A percentile compares a stretch with the other conserved stretches of the same genome.
Evolutionary conservation across 2,329 filamentous ascomycete species (phyloP).

Genomic region (Fonsecaea monophora): DNA sequence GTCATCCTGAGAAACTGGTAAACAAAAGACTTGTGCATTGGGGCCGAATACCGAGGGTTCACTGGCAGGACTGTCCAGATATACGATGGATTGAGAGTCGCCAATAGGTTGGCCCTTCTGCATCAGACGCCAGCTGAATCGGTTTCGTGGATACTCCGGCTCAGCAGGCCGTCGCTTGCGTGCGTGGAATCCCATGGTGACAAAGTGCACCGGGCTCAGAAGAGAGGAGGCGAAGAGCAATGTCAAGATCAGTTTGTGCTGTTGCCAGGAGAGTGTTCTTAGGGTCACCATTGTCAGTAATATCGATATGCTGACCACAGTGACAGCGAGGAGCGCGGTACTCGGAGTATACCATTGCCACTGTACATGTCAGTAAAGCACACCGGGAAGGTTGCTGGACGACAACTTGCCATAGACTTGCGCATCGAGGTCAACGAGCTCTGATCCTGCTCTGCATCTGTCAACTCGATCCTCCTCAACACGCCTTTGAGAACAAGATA

Average conservation of each 20-base stretch:
- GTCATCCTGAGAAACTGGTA: conserved; percentile 11
- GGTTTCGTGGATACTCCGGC: not conserved
- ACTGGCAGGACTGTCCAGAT: conserved; percentile 21
- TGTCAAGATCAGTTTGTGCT: not conserved
- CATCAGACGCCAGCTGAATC: conserved; percentile 21
- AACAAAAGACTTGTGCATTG: conserved; percentile 17
- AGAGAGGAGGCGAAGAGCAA: not conserved
- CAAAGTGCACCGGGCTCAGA: not conserved
- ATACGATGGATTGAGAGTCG: conserved; percentile 10
- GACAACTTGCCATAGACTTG: not conserved
- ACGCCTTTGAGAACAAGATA: conserved; percentile 23
- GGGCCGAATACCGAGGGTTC: conserved; percentile 25
- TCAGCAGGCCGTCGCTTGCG: not conserved
- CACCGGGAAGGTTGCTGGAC: not conserved
- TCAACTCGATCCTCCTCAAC: conserved; percentile 23
- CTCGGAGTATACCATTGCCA: conserved; percentile 1
- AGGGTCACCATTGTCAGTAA: not conserved
- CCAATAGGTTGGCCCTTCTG: conserved; percentile 14
- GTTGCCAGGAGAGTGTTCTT: not conserved
- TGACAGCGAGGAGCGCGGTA: not conserved
- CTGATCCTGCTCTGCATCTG: conserved; percentile 6
- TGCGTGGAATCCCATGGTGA: not conserved
- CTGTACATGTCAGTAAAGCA: not conserved
- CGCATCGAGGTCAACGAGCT: not conserved
- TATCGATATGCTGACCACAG: not conserved